phyloP scores from a whole-genome alignment of 495 filamentous ascomycete genomes.

The Entonaema liquescens region DNA sequence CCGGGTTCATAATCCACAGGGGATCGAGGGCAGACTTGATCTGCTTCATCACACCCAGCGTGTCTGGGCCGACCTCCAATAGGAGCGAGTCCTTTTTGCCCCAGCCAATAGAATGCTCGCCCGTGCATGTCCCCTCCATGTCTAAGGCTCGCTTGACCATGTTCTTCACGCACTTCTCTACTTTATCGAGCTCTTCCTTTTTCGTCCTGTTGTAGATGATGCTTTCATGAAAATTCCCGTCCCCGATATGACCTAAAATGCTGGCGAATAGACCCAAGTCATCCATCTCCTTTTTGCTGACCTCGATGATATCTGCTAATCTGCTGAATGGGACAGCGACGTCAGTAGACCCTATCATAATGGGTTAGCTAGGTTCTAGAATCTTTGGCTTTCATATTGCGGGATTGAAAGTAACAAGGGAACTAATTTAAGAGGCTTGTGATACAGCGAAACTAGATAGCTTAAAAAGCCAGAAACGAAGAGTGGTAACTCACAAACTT shows the following conservation, averaged over 20 bases:
- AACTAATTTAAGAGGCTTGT: not conserved
- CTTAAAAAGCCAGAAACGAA: not conserved
- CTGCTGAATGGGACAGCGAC: conserved; percentile 89
- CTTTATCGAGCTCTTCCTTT: conserved; percentile 71
- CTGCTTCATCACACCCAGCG: conserved; percentile 83
- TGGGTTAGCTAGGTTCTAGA: conserved; percentile 3
- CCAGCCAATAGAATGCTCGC: conserved; percentile 89
- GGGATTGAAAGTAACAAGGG: not conserved
- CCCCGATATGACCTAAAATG: conserved; percentile 70
- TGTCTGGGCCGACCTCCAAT: conserved; percentile 83
- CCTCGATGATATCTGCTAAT: conserved; percentile 88
- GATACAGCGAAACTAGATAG: not conserved
- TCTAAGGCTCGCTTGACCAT: conserved; percentile 89
- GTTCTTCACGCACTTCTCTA: conserved; percentile 81
- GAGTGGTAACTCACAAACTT: conserved; percentile 59
- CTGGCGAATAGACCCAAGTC: conserved; percentile 84
- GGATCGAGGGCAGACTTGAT: conserved; percentile 90
- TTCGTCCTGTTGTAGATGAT: conserved; percentile 82
- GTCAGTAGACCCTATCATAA: conserved; percentile 71
- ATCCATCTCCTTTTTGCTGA: conserved; percentile 89
- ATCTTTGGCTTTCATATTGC: not conserved
- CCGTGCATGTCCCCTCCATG: conserved; percentile 93
- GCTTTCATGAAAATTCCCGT: conserved; percentile 92
- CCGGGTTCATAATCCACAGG: conserved; percentile 89
- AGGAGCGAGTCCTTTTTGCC: conserved; percentile 84